A percentile compares a stretch with the other conserved stretches of the same genome.
Evolutionary conservation across 2,329 filamentous ascomycete genomes (phyloP).

Genomic region (Diaporthe sp.): DNA sequence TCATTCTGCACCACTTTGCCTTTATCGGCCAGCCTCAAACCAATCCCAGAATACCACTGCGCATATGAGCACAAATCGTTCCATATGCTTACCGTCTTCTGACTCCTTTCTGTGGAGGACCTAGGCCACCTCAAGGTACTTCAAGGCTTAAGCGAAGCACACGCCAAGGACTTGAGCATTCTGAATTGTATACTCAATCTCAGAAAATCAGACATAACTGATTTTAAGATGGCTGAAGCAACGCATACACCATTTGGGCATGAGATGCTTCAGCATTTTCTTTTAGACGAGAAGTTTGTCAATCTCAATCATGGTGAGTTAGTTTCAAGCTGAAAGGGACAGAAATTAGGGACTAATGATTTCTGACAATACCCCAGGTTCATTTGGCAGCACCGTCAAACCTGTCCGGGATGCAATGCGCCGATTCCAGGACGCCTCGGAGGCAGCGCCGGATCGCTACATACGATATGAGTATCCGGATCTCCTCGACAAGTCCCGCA

Average conservation of each 20-base stretch:
- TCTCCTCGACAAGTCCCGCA: conserved; percentile 74
- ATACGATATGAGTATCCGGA: conserved; percentile 76
- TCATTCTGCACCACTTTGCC: not conserved
- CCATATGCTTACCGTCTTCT: not conserved
- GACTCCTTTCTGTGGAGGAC: not conserved
- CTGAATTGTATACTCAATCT: no score
- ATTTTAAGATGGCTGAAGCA: not conserved
- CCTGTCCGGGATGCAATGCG: conserved; percentile 73
- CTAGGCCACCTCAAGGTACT: not conserved
- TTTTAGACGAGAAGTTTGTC: not conserved
- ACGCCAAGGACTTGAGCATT: no score
- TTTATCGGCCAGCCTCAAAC: not conserved
- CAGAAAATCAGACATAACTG: not conserved
- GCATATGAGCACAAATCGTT: conserved; percentile 6
- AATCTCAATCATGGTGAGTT: conserved; percentile 8
- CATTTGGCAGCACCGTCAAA: conserved; percentile 82
- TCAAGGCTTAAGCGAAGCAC: not conserved
- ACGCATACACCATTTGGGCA: not conserved
- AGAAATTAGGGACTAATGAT: not conserved
- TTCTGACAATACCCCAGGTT: conserved; percentile 61
- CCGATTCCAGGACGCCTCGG: conserved; percentile 74
- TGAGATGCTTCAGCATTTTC: not conserved
- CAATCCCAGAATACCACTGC: not conserved
- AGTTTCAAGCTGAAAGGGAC: not conserved
- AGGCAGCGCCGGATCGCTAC: conserved; percentile 81